phyloP scores from a whole-genome alignment of 2,329 filamentous ascomycete species.

The Rutstroemia sydowiana region DNA sequence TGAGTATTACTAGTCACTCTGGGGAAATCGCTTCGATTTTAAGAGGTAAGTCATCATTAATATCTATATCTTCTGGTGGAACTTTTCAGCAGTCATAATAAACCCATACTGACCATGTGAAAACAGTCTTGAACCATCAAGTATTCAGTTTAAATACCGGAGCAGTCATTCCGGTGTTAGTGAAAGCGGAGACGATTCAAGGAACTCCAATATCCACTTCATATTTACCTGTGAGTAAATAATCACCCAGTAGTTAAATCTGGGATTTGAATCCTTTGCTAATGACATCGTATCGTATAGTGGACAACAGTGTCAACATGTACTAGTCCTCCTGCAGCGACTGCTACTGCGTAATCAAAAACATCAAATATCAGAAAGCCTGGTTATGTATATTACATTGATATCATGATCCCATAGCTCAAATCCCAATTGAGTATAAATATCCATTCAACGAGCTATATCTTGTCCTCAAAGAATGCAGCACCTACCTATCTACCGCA shows the following conservation, averaged over 20 bases:
- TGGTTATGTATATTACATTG: not conserved
- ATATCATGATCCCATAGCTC: not conserved
- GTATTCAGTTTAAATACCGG: conserved; percentile 56
- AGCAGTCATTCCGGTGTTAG: conserved; percentile 59
- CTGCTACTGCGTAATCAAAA: not conserved
- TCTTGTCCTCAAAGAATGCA: no score
- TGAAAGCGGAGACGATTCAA: conserved; percentile 46
- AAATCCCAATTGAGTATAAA: not conserved
- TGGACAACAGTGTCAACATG: conserved; percentile 9
- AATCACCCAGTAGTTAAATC: not conserved
- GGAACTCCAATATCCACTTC: conserved; percentile 7
- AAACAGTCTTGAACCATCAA: conserved; percentile 47
- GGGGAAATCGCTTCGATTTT: conserved; percentile 48
- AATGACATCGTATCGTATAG: not conserved
- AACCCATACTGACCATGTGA: not conserved
- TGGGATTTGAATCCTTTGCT: not conserved
- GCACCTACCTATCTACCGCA: no score
- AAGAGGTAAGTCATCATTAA: conserved; percentile 21
- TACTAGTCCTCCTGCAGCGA: conserved; percentile 3
- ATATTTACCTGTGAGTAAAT: not conserved
- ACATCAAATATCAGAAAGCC: not conserved
- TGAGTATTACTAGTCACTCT: conserved; percentile 54
- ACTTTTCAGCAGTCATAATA: no score
- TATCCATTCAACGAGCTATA: no score
- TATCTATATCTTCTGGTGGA: no score